Percentiles rank a stretch among this genome's conserved stretches.
Conservation (phyloP, 169 alveolate species). For the Toxoplasma gondii region DNA sequence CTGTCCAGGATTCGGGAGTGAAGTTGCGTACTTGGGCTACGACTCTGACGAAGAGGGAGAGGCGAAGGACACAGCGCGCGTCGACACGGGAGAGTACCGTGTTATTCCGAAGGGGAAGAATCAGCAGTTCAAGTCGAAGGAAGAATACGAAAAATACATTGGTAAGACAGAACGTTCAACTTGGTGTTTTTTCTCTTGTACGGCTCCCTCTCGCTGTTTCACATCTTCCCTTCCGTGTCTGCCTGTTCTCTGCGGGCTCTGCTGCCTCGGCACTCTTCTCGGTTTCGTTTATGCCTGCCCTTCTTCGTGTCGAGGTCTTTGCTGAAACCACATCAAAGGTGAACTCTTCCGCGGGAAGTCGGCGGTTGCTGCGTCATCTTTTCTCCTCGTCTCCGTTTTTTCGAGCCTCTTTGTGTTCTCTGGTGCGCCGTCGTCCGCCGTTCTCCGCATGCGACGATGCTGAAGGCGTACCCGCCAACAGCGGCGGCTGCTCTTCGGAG, state of each 20-base stretch:
- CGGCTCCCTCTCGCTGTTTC: neutral
- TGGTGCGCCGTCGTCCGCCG: neutral
- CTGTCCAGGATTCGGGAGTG: slow-evolving; percentile 13
- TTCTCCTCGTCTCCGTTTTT: neutral
- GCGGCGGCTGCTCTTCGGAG: too few species aligned
- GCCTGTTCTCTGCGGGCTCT: too few species aligned
- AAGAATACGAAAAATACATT: slow-evolving; percentile 41
- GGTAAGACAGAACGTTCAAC: neutral
- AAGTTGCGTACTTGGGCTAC: slow-evolving; percentile 38
- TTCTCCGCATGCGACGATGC: neutral
- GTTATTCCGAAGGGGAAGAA: neutral
- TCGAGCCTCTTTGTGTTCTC: too few species aligned
- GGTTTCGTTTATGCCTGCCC: neutral
- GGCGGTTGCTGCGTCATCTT: neutral
- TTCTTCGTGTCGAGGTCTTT: neutral
- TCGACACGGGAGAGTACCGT: slow-evolving; percentile 34
- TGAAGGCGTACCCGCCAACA: too few species aligned
- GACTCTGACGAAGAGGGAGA: slow-evolving; percentile 40
- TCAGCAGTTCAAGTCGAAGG: slow-evolving; percentile 31
- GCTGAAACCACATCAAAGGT: neutral
- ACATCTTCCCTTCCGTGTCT: too few species aligned
- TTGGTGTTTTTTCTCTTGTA: neutral
- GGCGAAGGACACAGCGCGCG: neutral
- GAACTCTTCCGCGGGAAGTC: neutral
- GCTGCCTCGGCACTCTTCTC: too few species aligned